Conservation (phyloP, 1,284 basidiomycete genomes). For the Takashimella tepidaria region DNA sequence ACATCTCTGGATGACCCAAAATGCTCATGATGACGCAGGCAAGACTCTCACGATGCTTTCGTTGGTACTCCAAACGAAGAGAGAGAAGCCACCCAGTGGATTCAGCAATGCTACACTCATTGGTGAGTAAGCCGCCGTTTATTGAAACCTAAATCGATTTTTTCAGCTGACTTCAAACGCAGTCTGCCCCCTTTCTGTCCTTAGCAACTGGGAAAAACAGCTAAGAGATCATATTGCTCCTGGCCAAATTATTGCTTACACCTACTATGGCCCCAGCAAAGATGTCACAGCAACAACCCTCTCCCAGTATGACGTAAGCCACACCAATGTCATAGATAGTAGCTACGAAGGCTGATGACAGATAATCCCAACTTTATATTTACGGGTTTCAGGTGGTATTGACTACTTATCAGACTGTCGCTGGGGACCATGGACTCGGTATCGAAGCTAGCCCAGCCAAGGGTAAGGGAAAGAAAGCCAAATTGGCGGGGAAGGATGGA, state of each 20-base stretch:
- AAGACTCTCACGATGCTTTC: constrained; percentile 79
- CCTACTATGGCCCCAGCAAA: constrained; percentile 63
- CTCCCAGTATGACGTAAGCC: constrained; percentile 57
- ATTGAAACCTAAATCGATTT: background rate
- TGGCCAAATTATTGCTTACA: constrained; percentile 56
- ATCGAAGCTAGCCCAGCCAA: constrained; percentile 12
- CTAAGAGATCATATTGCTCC: constrained; percentile 67
- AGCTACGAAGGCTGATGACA: background rate
- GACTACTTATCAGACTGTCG: constrained; percentile 73
- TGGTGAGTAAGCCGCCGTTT: constrained; percentile 54
- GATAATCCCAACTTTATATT: no score
- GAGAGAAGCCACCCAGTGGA: constrained; percentile 54
- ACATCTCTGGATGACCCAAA: background rate
- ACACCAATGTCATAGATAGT: no score
- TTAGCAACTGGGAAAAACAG: constrained; percentile 89
- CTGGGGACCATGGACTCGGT: constrained; percentile 14
- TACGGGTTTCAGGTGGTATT: constrained; percentile 60
- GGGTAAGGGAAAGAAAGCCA: constrained; percentile 29
- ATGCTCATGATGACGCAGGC: constrained; percentile 51
- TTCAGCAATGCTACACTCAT: constrained; percentile 67
- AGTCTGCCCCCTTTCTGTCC: constrained; percentile 81
- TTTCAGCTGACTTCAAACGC: constrained; percentile 6
- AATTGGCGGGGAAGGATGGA: constrained; percentile 36
- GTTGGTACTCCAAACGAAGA: constrained; percentile 67
- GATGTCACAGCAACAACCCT: constrained; percentile 59